These are phyloP conservation scores for Hypomontagnella monticulosa DNA, from an alignment of 495 filamentous ascomycete genomes.

Conservation along the genomic window DNA sequence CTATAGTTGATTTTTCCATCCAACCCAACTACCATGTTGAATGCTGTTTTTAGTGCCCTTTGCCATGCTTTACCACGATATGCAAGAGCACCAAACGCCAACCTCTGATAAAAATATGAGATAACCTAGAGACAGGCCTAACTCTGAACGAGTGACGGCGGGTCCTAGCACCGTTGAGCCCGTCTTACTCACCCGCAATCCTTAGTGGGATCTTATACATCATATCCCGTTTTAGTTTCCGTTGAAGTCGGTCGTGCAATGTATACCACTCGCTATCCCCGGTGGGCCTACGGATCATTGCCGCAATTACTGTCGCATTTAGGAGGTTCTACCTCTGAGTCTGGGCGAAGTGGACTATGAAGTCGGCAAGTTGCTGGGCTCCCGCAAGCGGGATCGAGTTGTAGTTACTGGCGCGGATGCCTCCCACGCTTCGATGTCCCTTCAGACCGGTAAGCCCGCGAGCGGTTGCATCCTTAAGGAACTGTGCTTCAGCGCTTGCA, in stretches of 20 bases:
- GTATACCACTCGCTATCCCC: background rate
- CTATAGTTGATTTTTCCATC: constrained; percentile 21
- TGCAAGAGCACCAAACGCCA: constrained; percentile 20
- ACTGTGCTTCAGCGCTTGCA: constrained; percentile 73
- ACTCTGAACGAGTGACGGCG: too few species aligned
- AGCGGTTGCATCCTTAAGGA: constrained; percentile 75
- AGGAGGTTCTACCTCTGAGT: constrained; percentile 15
- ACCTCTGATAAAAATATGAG: background rate
- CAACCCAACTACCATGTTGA: constrained; percentile 33
- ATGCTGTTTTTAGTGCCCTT: constrained; percentile 24
- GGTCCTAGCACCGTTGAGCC: too few species aligned
- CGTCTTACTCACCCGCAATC: too few species aligned
- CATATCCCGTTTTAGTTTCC: background rate
- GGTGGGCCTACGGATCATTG: background rate
- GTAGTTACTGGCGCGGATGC: constrained; percentile 72
- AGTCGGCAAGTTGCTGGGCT: constrained; percentile 67
- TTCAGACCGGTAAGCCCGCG: constrained; percentile 75
- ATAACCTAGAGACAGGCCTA: background rate
- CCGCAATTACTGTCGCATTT: background rate
- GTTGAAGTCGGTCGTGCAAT: background rate
- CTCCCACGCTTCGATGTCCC: constrained; percentile 82
- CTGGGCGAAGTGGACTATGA: constrained; percentile 66
- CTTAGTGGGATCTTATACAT: background rate
- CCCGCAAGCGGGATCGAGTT: constrained; percentile 69
- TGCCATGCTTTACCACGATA: constrained; percentile 8